Conservation (phyloP, 495 filamentous ascomycete species). For the Emericellopsis terricola region DNA sequence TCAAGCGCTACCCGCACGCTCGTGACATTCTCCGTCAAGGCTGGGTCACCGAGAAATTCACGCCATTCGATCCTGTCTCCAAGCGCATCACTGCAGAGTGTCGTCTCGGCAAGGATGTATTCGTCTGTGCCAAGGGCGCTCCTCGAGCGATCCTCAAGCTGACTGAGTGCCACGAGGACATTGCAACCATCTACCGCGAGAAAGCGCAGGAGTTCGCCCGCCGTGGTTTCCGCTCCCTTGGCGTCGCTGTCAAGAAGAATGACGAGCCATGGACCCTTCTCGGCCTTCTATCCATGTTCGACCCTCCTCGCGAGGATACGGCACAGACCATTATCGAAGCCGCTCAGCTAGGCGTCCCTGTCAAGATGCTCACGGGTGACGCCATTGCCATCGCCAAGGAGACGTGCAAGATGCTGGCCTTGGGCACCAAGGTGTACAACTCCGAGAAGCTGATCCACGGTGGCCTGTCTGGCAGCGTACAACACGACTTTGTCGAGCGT, state of each 20-base stretch:
- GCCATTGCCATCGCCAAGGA: conserved; percentile 84
- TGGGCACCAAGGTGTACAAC: conserved; percentile 89
- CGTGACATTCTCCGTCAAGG: conserved; percentile 58
- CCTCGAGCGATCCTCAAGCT: conserved; percentile 68
- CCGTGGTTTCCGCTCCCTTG: conserved; percentile 82
- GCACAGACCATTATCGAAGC: conserved; percentile 81
- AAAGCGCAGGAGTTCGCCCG: conserved; percentile 80
- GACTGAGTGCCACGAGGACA: conserved; percentile 52
- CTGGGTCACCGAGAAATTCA: conserved; percentile 53
- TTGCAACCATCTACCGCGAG: conserved; percentile 65
- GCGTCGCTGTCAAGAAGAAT: conserved; percentile 71
- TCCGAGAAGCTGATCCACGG: conserved; percentile 67
- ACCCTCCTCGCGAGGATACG: conserved; percentile 82
- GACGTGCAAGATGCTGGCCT: conserved; percentile 72
- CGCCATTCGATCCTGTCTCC: conserved; percentile 83
- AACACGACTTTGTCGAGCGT: conserved; percentile 86
- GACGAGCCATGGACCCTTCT: conserved; percentile 70
- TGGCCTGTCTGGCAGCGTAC: conserved; percentile 78
- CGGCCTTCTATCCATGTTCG: conserved; percentile 83
- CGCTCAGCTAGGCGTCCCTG: conserved; percentile 65
- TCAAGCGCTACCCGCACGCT: conserved; percentile 60
- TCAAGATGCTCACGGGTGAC: conserved; percentile 97
- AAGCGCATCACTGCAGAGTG: conserved; percentile 77
- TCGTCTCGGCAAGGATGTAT: conserved; percentile 58
- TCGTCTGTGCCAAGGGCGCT: conserved; percentile 81